Conservation (phyloP, 306 rosid species). For the Cicer judaicum region DNA sequence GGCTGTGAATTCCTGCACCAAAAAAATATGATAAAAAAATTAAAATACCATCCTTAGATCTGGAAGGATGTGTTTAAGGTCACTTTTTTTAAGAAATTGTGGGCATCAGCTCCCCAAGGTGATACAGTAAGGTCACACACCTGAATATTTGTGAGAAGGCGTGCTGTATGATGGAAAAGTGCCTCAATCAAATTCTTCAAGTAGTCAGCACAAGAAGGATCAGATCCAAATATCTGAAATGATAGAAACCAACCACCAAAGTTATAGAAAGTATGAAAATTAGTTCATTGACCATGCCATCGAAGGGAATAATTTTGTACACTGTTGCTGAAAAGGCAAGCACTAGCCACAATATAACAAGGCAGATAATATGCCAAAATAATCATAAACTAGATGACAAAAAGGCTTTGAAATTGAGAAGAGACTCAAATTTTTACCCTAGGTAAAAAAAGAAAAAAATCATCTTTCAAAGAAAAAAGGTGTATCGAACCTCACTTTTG, state of each 20-base stretch:
- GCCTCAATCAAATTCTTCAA: conserved; percentile 89
- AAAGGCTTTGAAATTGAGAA: neutral
- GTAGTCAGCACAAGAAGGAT: conserved; percentile 91
- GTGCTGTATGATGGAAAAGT: conserved; percentile 82
- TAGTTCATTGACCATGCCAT: conserved; percentile 24
- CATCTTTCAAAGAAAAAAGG: conserved; percentile 2
- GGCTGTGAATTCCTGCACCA: conserved; percentile 92
- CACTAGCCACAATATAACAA: conserved; percentile 3
- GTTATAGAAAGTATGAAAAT: conserved; percentile 37
- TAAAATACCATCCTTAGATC: conserved; percentile 35
- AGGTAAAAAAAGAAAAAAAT: neutral
- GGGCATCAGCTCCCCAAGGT: too few relatives aligned
- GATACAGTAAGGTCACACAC: conserved; percentile 44
- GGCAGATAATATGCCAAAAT: neutral
- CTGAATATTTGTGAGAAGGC: conserved; percentile 88
- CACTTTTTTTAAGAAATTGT: neutral
- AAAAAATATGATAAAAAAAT: conserved; percentile 43
- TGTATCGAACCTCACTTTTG: conserved; percentile 19
- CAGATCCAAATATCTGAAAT: conserved; percentile 98
- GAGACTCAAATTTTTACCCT: neutral
- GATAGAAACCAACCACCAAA: conserved; percentile 44
- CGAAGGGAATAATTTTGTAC: conserved; percentile 12
- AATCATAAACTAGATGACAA: conserved; percentile 4
- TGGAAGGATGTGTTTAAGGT: conserved; percentile 31
- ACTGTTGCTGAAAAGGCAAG: neutral